Conservation (phyloP, 345 rosid genomes). For the Toxicodendron radicans region DNA sequence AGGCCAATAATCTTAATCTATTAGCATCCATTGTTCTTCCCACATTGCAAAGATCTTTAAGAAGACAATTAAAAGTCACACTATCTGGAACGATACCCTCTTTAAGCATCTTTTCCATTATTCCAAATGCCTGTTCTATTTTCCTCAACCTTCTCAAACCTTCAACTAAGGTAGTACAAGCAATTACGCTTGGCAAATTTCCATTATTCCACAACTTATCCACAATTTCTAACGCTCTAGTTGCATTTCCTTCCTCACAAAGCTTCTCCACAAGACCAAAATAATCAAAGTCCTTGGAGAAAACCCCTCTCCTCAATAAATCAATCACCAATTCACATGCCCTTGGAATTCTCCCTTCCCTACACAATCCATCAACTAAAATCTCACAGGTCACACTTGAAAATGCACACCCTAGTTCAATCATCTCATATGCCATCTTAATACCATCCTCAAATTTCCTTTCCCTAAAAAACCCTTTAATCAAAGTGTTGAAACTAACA, state of each 20-base stretch:
- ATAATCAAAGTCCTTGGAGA: slow-evolving; percentile 63
- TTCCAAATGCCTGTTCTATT: slow-evolving; percentile 43
- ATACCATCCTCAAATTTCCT: slow-evolving; percentile 64
- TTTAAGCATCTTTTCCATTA: slow-evolving; percentile 71
- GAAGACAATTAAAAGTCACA: slow-evolving; percentile 73
- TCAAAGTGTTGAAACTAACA: slow-evolving; percentile 80
- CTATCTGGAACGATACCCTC: slow-evolving; percentile 59
- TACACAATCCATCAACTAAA: slow-evolving; percentile 72
- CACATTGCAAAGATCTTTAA: slow-evolving; percentile 64
- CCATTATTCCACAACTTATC: slow-evolving; percentile 64
- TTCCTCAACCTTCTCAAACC: slow-evolving; percentile 68
- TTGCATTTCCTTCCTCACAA: slow-evolving; percentile 44
- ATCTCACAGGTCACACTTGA: slow-evolving; percentile 81
- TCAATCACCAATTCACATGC: slow-evolving; percentile 64
- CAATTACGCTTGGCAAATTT: slow-evolving; percentile 57
- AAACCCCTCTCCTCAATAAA: slow-evolving; percentile 52
- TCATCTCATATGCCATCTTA: slow-evolving; percentile 81
- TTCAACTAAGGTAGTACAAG: slow-evolving; percentile 75
- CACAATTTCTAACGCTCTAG: slow-evolving; percentile 56
- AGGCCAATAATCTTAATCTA: slow-evolving; percentile 61
- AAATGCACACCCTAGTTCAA: slow-evolving; percentile 54
- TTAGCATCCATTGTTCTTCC: slow-evolving; percentile 59
- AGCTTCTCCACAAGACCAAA: slow-evolving; percentile 56
- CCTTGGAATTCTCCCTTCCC: slow-evolving; percentile 42
- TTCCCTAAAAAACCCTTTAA: slow-evolving; percentile 61